phyloP scores from a whole-genome alignment of 441 rosid genomes.

The Jatropha multifida region DNA sequence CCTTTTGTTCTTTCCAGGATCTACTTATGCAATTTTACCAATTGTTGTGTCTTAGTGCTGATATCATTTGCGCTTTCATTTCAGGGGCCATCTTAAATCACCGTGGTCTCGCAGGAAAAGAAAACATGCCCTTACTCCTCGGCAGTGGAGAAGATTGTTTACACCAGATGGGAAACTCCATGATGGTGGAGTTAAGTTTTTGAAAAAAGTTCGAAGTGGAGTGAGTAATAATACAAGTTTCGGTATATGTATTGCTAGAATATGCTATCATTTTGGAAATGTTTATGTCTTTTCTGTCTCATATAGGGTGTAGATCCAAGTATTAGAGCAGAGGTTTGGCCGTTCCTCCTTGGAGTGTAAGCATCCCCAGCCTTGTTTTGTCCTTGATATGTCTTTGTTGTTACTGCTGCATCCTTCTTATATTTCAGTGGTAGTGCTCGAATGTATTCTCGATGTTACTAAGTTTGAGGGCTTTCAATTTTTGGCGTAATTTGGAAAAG shows the following conservation, averaged over 20 bases:
- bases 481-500: neutral
- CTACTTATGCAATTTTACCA: neutral
- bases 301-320: conserved; percentile 81
- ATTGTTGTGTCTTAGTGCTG: neutral
- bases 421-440: neutral
- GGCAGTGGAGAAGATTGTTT: conserved; percentile 73
- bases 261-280: neutral
- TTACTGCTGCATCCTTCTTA: neutral
- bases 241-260: neutral
- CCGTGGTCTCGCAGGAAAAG: conserved; percentile 91
- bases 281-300: neutral
- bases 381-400: neutral
- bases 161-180: conserved; percentile 63
- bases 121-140: conserved; percentile 71
- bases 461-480: neutral
- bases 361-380: conserved; percentile 11
- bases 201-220: conserved; percentile 89
- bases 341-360: conserved; percentile 97
- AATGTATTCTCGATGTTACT: neutral
- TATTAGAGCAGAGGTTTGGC: conserved; percentile 93
- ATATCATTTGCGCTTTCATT: neutral
- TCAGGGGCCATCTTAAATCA: conserved; percentile 74
- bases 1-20: neutral
- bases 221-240: conserved; percentile 26
- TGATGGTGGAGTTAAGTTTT: conserved; percentile 76